These are phyloP conservation scores for Capronia coronata DNA, from an alignment of 2,329 filamentous ascomycete species.

Conservation along the genomic window DNA sequence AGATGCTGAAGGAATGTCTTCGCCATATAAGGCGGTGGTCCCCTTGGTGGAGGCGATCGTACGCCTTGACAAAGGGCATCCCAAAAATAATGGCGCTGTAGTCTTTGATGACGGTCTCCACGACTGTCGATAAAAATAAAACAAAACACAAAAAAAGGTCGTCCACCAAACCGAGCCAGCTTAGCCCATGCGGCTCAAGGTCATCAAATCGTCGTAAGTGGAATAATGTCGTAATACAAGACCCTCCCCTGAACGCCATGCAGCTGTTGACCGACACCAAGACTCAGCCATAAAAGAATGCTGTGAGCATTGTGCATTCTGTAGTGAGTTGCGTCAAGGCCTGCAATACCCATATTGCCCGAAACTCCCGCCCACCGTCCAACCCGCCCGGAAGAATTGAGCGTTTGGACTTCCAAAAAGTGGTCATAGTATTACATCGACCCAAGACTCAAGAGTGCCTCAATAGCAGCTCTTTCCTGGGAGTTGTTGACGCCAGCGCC, in stretches of 20 bases:
- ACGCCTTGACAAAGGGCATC: not conserved
- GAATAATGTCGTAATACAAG: slow-evolving; percentile 21
- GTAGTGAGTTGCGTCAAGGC: slow-evolving; percentile 7
- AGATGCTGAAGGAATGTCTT: slow-evolving; percentile 1
- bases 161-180: slow-evolving; percentile 24
- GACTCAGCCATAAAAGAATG: slow-evolving; percentile 9
- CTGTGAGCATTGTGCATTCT: not conserved
- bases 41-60: not conserved
- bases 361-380: not conserved
- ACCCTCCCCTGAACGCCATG: slow-evolving; percentile 18
- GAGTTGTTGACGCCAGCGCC: slow-evolving; percentile 33
- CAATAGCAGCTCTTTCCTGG: slow-evolving; percentile 45
- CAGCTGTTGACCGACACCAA: not conserved
- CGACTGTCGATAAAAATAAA: slow-evolving; percentile 9
- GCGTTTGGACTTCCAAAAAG: not conserved
- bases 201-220: slow-evolving; percentile 23
- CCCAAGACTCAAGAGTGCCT: slow-evolving; percentile 44
- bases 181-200: slow-evolving; percentile 22
- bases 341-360: slow-evolving; percentile 1
- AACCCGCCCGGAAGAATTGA: not conserved
- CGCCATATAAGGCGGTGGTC: not conserved
- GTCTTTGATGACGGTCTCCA: slow-evolving; percentile 13
- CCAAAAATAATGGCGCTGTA: not conserved
- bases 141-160: slow-evolving; percentile 9
- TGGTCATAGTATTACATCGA: slow-evolving; percentile 38